Base-by-base conservation (phyloP, 2,329 filamentous ascomycete genomes). In the Penicillium verrucosum region DNA sequence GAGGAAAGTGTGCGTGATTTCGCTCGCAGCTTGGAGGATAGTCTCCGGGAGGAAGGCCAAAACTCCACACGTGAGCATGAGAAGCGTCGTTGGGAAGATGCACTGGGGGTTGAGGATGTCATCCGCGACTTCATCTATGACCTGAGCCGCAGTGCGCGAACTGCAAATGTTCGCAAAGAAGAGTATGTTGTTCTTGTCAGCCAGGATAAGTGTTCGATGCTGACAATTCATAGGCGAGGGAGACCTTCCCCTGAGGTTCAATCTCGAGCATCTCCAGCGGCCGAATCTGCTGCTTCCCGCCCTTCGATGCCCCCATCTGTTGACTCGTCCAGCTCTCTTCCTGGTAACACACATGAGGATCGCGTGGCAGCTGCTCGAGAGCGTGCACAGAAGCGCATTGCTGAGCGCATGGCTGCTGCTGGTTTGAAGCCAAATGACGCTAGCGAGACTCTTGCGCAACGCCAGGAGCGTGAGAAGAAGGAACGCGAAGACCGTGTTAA, bases 101-200 rank as follows among this genome's bases (percentile, higher is more conserved):
- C 86, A 10, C 82, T 99, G 37, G 94, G 94, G 29, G 94, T 99
- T 29, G 94, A 99, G 71, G 93, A 99, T 68, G 92, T 96, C 68
- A 89, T 97, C 60, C 90, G 92, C 68, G 94, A 99, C 70, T 97
- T 99, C 74, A 99, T 99, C 72, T 97, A 94, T 71, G 94, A 97
- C 65, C 79, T 99, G 51, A 92, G 97, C 72, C 86, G 93, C 59
- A 89, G 87, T 60, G 95, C 91, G 72, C 86, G 92, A 62, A 82
- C 90, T 61, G 82, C 90, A 51, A 87, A 87, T 57, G 77, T 95
- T 56, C 78, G 85, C 51, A 83, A 82, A 61, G 82, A 87, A 69
- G 84, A 86, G 76, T 82, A 73, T 71, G 79, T 59, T 51, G 21
- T 30, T 37, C 16, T 45, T 30, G 12, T 23, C 10, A 30, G 54